Base-by-base conservation (phyloP, 2,329 filamentous ascomycete species). In the Scedosporium apiospermum region DNA sequence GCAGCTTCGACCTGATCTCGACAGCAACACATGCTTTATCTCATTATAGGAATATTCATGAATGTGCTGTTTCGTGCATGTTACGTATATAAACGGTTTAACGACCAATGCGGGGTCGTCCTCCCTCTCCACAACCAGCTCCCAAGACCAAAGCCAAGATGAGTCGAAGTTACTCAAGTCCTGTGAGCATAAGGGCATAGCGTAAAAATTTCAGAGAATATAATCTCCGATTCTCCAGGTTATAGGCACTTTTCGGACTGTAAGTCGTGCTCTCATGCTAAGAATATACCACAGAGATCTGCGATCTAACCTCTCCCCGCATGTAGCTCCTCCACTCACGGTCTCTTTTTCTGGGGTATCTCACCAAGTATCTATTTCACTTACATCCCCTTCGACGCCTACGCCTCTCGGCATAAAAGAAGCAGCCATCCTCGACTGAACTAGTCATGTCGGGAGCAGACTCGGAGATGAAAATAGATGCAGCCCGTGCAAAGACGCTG, bases 401-500 rank as follows among this genome's bases (percentile, higher is more conserved):
- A 14, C 21, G 23, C 18, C 12, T 30, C 2, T 26, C 4, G 12
- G 23, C 16, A 16, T 16, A 55, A 55, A 10, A 18, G 3, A 23
- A 1, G 3, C 12, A 55, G 3, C 18, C 23, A 1, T 27, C 12
- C 12, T 27, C 21, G 23, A 14, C 6, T 14, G 18, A 27, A 2
- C 26, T 26, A 21, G 41, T 21, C 30, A 61, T 61, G 60, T 61
- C 60, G n/a, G 49, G 27, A 16, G 30, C 16, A 44, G 60, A 1
- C 16, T 12, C 63, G 16, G 77, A 82, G 64, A 89, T 89, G 84
- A 84, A 83, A 69, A 76, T 88, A 66, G 80, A 87, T 67, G 78
- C 84, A 0, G 71, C 80, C 61, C 83, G 88, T 73, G 86, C 87
- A 55, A 79, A 82, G 64, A 78, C 79, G 63, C 84, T 91, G 64